Evolutionary conservation across 2,329 filamentous ascomycete genomes (phyloP).

Genomic region (Verticillium klebahnii): DNA sequence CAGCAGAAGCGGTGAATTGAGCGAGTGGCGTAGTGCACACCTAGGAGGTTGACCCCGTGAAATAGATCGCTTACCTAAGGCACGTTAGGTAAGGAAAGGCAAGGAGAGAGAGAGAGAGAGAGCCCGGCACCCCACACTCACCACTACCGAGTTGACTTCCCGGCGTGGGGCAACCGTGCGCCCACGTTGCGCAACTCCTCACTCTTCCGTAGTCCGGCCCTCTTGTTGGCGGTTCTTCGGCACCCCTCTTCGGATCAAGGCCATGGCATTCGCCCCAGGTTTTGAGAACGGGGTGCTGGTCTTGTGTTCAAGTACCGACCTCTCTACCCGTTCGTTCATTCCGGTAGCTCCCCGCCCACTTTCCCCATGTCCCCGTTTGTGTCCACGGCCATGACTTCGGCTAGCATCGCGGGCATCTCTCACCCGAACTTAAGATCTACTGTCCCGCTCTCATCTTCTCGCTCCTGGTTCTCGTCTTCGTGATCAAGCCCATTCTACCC

Average conservation of each 20-base stretch:
- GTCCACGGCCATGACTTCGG: neutral
- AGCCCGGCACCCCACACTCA: neutral
- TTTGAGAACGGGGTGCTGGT: neutral
- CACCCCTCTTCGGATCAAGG: neutral
- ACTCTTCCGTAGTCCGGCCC: neutral
- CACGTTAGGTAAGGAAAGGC: neutral
- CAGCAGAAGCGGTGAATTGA: too few species aligned
- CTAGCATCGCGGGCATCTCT: neutral
- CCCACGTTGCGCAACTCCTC: neutral
- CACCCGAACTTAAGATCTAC: neutral
- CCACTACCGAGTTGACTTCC: slow-evolving; percentile 2
- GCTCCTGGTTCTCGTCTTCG: neutral
- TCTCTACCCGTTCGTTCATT: neutral
- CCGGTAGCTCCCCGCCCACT: neutral
- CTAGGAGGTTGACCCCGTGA: neutral
- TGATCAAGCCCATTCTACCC: neutral
- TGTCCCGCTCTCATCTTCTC: neutral
- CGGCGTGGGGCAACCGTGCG: neutral
- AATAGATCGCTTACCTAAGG: neutral
- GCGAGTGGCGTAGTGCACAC: too few species aligned
- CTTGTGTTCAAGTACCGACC: slow-evolving; percentile 1
- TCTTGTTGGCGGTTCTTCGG: neutral
- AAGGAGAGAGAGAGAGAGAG: neutral
- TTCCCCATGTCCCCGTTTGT: neutral
- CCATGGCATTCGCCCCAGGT: neutral